Evolutionary conservation across 768 basidiomycete species (phyloP).

Genomic region (Obba rivulosa): DNA sequence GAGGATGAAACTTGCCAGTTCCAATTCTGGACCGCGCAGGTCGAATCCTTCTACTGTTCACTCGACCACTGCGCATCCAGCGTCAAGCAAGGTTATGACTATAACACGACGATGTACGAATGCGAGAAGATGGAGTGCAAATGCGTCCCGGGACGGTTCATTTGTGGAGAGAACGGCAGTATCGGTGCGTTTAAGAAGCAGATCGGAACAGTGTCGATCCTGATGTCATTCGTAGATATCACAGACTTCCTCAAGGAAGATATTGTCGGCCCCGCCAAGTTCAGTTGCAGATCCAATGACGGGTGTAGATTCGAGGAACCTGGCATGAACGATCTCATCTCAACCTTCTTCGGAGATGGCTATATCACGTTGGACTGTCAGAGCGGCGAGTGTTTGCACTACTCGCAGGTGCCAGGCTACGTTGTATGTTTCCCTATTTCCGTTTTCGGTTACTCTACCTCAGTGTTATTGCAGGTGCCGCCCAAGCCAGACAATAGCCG

Average conservation of each 20-base stretch:
- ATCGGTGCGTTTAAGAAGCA: constrained; percentile 57
- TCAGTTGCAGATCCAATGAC: constrained; percentile 65
- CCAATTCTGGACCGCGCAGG: constrained; percentile 96
- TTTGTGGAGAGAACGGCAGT: constrained; percentile 94
- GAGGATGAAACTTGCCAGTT: constrained; percentile 69
- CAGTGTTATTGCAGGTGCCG: constrained; percentile 56
- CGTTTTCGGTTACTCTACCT: neutral
- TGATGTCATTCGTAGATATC: constrained; percentile 56
- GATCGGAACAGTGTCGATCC: neutral
- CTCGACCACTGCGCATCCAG: constrained; percentile 63
- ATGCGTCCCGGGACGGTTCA: constrained; percentile 90
- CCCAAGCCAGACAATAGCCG: constrained; percentile 76
- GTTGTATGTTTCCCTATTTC: too few relatives aligned
- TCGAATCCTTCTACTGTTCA: constrained; percentile 95
- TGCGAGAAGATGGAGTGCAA: constrained; percentile 85
- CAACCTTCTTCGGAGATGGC: constrained; percentile 87
- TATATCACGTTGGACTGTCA: constrained; percentile 85
- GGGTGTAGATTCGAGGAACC: constrained; percentile 93
- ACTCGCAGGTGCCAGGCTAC: constrained; percentile 93
- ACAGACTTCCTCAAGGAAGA: constrained; percentile 86
- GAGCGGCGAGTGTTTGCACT: constrained; percentile 92
- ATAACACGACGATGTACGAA: constrained; percentile 69
- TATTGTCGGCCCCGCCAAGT: constrained; percentile 86
- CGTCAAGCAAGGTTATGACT: constrained; percentile 46
- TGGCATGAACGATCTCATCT: constrained; percentile 94